A percentile compares a stretch with the other conserved stretches of the same genome.
phyloP scores from a whole-genome alignment of 1,139 yeast genomes.

The Suhomyces taliae region DNA sequence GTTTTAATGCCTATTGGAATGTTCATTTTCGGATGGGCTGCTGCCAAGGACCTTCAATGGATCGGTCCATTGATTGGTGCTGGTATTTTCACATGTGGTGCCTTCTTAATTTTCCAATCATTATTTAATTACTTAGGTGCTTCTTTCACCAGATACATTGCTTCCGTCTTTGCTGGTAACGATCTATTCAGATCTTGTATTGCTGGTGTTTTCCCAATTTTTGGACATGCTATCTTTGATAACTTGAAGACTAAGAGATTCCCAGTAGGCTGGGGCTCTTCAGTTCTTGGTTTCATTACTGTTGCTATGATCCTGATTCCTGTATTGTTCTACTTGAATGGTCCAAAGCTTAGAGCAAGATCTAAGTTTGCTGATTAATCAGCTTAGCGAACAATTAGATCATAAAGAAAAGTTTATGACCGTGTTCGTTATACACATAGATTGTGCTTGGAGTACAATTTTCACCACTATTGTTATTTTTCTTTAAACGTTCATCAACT shows the following conservation, averaged over 20 bases:
- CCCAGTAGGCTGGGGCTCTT: slow-evolving; percentile 60
- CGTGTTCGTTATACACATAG: no score
- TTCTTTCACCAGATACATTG: slow-evolving; percentile 43
- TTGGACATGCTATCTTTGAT: slow-evolving; percentile 51
- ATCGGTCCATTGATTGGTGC: slow-evolving; percentile 44
- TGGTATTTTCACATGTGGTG: slow-evolving; percentile 34
- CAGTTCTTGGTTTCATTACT: slow-evolving; percentile 46
- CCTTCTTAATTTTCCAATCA: slow-evolving; percentile 42
- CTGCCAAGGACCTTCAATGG: slow-evolving; percentile 41
- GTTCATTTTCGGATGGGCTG: slow-evolving; percentile 53
- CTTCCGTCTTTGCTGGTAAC: slow-evolving; percentile 61
- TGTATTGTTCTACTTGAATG: slow-evolving; percentile 45
- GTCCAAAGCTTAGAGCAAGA: slow-evolving; percentile 49
- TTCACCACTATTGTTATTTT: no score
- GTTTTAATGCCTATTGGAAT: slow-evolving; percentile 43
- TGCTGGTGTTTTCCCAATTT: slow-evolving; percentile 64
- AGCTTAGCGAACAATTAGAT: no score
- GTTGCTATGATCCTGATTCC: slow-evolving; percentile 47
- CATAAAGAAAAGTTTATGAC: no score
- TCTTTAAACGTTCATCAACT: no score
- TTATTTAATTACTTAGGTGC: slow-evolving; percentile 34
- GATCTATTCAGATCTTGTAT: slow-evolving; percentile 51
- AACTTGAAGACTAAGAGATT: slow-evolving; percentile 41
- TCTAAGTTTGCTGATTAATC: slow-evolving; percentile 35
- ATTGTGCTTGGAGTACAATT: no score